Evolutionary conservation across 2,329 filamentous ascomycete genomes (phyloP).

Genomic region (Aspergillus neoniger): DNA sequence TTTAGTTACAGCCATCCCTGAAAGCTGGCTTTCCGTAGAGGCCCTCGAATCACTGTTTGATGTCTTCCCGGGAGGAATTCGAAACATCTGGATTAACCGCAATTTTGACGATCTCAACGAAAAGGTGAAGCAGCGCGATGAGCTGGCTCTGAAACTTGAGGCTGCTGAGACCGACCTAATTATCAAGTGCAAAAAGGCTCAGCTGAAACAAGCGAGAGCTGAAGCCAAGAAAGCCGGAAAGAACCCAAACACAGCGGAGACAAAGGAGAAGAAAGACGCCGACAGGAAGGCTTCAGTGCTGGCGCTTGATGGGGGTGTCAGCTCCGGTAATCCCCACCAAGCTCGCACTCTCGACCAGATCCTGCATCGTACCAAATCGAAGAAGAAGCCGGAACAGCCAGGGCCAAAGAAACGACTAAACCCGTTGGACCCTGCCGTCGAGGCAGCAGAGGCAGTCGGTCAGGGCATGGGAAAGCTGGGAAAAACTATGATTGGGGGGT

Average conservation of each 20-base stretch:
- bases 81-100: constrained; percentile 95
- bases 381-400: constrained; percentile 16
- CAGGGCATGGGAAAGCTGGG: constrained; percentile 51
- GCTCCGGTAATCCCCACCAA: constrained; percentile 60
- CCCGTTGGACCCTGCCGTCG: constrained; percentile 50
- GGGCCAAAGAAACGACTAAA: constrained; percentile 26
- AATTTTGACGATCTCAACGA: constrained; percentile 80
- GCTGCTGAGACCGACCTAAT: constrained; percentile 82
- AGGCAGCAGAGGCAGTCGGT: constrained; percentile 55
- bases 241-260: constrained; percentile 36
- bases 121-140: constrained; percentile 76
- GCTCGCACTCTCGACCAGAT: constrained; percentile 53
- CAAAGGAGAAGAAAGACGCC: constrained; percentile 53
- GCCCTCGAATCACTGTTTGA: constrained; percentile 84
- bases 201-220: constrained; percentile 68
- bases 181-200: constrained; percentile 72
- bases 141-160: constrained; percentile 72
- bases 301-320: constrained; percentile 53
- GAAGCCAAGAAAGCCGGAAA: constrained; percentile 64
- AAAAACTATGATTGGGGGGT: constrained; percentile 46
- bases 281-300: constrained; percentile 49
- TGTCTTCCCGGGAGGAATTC: constrained; percentile 91
- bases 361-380: constrained; percentile 31
- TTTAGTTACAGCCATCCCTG: constrained; percentile 84
- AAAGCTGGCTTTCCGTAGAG: constrained; percentile 84